phyloP scores from a whole-genome alignment of 2,329 filamentous ascomycete species.

The Fusarium sp. region DNA sequence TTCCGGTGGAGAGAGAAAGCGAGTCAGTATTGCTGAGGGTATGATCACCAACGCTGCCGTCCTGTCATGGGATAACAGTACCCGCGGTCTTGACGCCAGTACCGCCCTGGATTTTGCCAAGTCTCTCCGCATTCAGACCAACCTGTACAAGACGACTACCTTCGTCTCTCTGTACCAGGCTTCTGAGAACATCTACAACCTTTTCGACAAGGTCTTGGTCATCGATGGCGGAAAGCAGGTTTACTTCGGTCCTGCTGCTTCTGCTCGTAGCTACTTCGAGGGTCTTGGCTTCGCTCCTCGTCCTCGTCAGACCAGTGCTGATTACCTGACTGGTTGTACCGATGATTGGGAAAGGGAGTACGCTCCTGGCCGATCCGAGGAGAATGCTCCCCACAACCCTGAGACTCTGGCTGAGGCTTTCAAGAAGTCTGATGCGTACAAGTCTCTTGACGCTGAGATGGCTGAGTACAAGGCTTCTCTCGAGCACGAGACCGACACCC shows the following conservation, averaged over 20 bases:
- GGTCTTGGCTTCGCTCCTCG: constrained; percentile 79
- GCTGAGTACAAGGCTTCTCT: constrained; percentile 73
- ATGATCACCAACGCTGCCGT: constrained; percentile 80
- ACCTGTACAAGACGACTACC: constrained; percentile 85
- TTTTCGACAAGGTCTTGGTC: constrained; percentile 87
- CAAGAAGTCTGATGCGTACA: constrained; percentile 70
- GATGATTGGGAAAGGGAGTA: constrained; percentile 87
- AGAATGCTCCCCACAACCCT: constrained; percentile 76
- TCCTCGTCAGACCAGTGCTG: constrained; percentile 82
- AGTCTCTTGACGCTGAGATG: constrained; percentile 74
- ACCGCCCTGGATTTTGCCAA: constrained; percentile 75
- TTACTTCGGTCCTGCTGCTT: constrained; percentile 76
- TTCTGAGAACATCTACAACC: constrained; percentile 81
- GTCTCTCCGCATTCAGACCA: constrained; percentile 82
- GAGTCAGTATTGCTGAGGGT: constrained; percentile 82
- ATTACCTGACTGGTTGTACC: constrained; percentile 85
- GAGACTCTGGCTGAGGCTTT: constrained; percentile 78
- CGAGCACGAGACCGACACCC: constrained; percentile 71
- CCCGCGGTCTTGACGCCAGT: constrained; percentile 75
- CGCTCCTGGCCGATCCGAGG: constrained; percentile 71
- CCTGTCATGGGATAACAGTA: constrained; percentile 81
- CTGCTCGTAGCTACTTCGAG: constrained; percentile 81
- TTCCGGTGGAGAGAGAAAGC: constrained; percentile 78
- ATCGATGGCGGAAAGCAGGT: constrained; percentile 81
- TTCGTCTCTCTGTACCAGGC: constrained; percentile 91